Evolutionary conservation across 1,284 basidiomycete species (phyloP), one percentile per base, ranked within the genome.

Genomic region (Entoloma clypeatum): DNA sequence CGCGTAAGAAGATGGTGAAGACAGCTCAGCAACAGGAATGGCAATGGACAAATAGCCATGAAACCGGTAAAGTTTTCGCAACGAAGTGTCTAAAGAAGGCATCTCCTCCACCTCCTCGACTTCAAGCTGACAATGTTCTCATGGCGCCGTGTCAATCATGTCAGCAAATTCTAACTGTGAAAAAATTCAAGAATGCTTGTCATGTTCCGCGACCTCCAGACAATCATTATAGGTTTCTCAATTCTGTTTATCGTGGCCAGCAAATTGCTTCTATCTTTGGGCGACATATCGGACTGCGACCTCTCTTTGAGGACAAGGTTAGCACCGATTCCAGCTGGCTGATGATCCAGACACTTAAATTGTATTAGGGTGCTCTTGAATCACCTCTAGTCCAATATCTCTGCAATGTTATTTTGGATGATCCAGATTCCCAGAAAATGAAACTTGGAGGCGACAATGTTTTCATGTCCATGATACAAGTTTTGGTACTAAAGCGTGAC

Each of bases 381-480:
- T 28, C 38, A 19, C 29, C 27, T 4, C 6, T 31, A 22, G n/a
- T 39, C 28, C 16, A 19, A 24, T 41, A 34, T 19, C 30, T 27
- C 19, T 3, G 13, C 10, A 32, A 7, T 21, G 16, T n/a, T 10
- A 39, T 29, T 11, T 22, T 13, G 14, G 26, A 14, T 14, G n/a
- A n/a, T n/a, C n/a, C n/a, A n/a, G n/a, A n/a, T n/a, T n/a, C n/a
- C n/a, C n/a, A n/a, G n/a, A n/a, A n/a, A n/a, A n/a, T n/a, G n/a
- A 28, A 28, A 14, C 26, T n/a, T 28, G 14, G 8, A 14, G 26
- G 26, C 38, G 42, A 57, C 10, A 37, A 55, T 19, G 4, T 63
- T 1, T 59, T 63, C 35, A 36, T 37, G 5, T 59, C 58, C 3
- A 42, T 67, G 5, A 29, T 66, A 0, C 31, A 59, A 17, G 59